Percentiles rank a stretch among this genome's conserved stretches.
Evolutionary conservation across 495 filamentous ascomycete species (phyloP).

Genomic region (Hypoxylon trugodes): DNA sequence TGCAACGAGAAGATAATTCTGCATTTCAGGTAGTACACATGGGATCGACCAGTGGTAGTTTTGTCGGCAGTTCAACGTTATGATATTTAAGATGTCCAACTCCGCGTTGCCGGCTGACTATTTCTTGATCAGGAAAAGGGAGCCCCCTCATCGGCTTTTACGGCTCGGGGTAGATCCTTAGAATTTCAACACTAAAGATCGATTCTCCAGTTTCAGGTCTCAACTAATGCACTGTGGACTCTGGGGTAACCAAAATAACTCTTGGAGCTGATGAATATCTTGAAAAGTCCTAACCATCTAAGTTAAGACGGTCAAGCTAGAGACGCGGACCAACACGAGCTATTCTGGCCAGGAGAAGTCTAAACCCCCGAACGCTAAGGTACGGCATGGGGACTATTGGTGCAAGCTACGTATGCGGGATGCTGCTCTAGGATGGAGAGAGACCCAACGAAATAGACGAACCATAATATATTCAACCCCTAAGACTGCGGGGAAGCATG

Average conservation of each 20-base stretch:
- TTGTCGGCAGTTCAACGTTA: constrained; percentile 35
- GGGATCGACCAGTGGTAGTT: constrained; percentile 19
- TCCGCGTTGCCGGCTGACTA: constrained; percentile 15
- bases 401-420: constrained; percentile 25
- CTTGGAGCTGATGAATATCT: not conserved
- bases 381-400: constrained; percentile 36
- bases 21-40: constrained; percentile 20
- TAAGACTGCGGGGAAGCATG: constrained; percentile 38
- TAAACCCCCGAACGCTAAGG: constrained; percentile 23
- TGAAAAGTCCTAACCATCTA: not conserved
- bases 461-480: constrained; percentile 31
- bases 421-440: constrained; percentile 27
- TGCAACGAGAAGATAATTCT: constrained; percentile 23
- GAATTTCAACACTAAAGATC: not conserved
- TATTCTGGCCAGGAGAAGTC: constrained; percentile 1
- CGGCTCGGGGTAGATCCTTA: constrained; percentile 1
- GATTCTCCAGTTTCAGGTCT: too few species aligned
- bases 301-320: constrained; percentile 13
- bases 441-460: constrained; percentile 26
- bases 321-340: constrained; percentile 10
- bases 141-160: constrained; percentile 7
- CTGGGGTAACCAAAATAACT: not conserved
- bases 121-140: constrained; percentile 9
- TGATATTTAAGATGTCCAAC: constrained; percentile 4
- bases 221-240: not conserved